A percentile compares a stretch with the other conserved stretches of the same genome.
Conservation (phyloP, 2,329 filamentous ascomycete species). For the Cryphonectria radicalis region DNA sequence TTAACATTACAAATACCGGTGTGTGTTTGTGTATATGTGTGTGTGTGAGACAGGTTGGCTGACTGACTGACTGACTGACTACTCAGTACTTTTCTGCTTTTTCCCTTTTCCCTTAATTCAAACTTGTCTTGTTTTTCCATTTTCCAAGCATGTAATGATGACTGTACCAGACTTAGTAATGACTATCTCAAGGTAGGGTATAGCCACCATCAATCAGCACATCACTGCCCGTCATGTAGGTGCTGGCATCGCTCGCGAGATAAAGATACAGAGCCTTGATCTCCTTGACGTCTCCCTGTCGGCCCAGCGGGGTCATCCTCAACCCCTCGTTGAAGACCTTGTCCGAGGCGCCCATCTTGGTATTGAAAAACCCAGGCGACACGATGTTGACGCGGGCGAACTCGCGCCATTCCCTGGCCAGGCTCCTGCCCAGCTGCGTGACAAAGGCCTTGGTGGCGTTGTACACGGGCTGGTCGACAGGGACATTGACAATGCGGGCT, state of each 20-base stretch:
- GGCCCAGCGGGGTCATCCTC: slow-evolving; percentile 55
- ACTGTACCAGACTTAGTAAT: too few species aligned
- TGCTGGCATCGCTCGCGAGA: slow-evolving; percentile 54
- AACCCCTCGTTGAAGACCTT: slow-evolving; percentile 50
- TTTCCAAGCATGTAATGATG: too few species aligned
- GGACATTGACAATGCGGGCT: slow-evolving; percentile 54
- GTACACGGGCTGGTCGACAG: slow-evolving; percentile 59
- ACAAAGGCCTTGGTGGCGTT: slow-evolving; percentile 61
- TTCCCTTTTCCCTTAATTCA: neutral
- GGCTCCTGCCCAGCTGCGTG: slow-evolving; percentile 58
- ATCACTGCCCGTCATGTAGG: slow-evolving; percentile 55
- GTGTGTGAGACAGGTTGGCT: neutral
- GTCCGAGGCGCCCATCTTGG: slow-evolving; percentile 55
- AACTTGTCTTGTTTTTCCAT: neutral
- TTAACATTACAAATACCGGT: neutral
- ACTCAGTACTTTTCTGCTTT: neutral
- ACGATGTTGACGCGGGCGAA: slow-evolving; percentile 29
- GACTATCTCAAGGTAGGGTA: slow-evolving; percentile 25
- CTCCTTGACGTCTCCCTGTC: slow-evolving; percentile 67
- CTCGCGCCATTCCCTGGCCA: slow-evolving; percentile 53
- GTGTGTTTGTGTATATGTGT: too few species aligned
- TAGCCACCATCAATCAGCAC: slow-evolving; percentile 50
- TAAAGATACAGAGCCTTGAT: slow-evolving; percentile 64
- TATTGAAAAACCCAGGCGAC: slow-evolving; percentile 51
- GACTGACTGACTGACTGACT: neutral